A percentile compares a stretch with the other conserved stretches of the same genome.
These are phyloP conservation scores for Panicum miliaceum DNA, from an alignment of 176 grass and related monocot genomes.

Conservation along the genomic window DNA sequence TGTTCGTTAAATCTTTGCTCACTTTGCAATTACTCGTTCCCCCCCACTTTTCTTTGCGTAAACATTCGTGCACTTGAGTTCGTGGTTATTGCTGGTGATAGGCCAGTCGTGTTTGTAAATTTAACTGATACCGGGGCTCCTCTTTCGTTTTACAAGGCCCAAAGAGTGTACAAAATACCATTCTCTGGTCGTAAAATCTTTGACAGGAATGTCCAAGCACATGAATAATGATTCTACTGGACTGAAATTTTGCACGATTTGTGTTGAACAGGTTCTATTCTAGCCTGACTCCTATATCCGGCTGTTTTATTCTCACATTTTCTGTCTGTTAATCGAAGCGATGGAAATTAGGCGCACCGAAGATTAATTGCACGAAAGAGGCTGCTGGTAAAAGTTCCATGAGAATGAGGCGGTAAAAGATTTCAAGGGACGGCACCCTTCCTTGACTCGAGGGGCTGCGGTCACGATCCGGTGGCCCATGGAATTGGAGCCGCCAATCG, in stretches of 20 bases:
- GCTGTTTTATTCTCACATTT: neutral
- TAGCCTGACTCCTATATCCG: too few relatives aligned
- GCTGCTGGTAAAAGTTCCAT: neutral
- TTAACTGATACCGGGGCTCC: conserved; percentile 20
- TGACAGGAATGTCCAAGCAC: conserved; percentile 2
- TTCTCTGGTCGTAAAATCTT: conserved; percentile 9
- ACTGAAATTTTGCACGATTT: conserved; percentile 14
- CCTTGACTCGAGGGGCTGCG: neutral
- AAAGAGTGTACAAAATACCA: conserved; percentile 33
- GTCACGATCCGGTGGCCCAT: neutral
- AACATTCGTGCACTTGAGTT: conserved; percentile 20
- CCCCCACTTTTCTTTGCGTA: neutral
- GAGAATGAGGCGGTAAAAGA: neutral
- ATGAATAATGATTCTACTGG: conserved; percentile 38
- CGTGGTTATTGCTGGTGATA: conserved; percentile 34
- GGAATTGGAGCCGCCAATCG: neutral
- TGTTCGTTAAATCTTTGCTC: conserved; percentile 32
- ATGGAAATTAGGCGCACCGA: neutral
- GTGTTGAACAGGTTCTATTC: neutral
- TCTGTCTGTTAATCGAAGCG: neutral
- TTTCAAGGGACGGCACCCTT: neutral
- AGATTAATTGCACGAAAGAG: neutral
- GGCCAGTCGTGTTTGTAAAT: conserved; percentile 44
- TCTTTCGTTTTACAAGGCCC: conserved; percentile 5
- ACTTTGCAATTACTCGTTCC: neutral